A percentile compares a stretch with the other conserved stretches of the same genome.
Conservation (phyloP, 768 basidiomycete genomes). For the Kondoa subrosea region DNA sequence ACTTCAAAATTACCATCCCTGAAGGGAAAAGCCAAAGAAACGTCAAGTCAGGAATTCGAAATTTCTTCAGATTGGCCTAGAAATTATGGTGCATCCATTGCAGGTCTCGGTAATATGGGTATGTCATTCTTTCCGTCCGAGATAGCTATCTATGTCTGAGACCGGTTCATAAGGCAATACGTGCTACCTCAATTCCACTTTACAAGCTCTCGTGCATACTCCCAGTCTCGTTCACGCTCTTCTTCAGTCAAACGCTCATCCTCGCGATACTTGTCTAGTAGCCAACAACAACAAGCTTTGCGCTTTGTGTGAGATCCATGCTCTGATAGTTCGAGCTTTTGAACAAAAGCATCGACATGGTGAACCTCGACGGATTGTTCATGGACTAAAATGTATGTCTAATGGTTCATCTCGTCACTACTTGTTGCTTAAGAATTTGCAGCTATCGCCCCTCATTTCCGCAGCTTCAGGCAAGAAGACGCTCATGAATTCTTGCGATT, state of each 20-base stretch:
- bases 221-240: conserved; percentile 52
- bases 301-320: conserved; percentile 55
- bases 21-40: neutral
- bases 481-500: conserved; percentile 95
- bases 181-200: conserved; percentile 74
- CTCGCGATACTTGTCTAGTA: neutral
- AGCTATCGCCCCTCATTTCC: conserved; percentile 23
- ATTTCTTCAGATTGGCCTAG: neutral
- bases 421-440: too few species aligned
- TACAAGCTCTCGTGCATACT: conserved; percentile 86
- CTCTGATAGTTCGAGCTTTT: conserved; percentile 45
- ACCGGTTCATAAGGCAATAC: conserved; percentile 23
- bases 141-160: neutral
- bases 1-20: neutral
- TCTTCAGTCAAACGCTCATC: conserved; percentile 12
- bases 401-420: neutral
- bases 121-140: neutral
- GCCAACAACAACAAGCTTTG: conserved; percentile 42
- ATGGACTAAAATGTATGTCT: conserved; percentile 50
- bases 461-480: conserved; percentile 84
- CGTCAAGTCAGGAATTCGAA: neutral
- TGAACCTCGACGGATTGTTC: conserved; percentile 48
- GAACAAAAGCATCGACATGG: conserved; percentile 28
- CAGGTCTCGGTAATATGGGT: neutral
- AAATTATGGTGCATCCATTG: too few species aligned